Evolutionary conservation across 2,329 filamentous ascomycete genomes (phyloP).

Genomic region (Blastomyces gilchristii): DNA sequence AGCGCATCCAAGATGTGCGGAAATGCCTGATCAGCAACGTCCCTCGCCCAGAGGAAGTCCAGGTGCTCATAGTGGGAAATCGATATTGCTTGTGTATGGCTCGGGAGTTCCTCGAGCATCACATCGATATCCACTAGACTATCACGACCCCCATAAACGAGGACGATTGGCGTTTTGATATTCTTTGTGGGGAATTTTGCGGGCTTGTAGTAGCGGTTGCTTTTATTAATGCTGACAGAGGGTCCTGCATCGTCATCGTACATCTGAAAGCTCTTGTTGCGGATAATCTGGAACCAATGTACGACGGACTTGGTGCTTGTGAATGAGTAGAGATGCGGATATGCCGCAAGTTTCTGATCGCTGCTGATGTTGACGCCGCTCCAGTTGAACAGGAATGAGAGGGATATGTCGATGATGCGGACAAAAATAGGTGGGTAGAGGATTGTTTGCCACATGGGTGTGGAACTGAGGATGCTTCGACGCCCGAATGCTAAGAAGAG

Average conservation of each 20-base stretch:
- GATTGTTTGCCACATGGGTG: constrained; percentile 95
- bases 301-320: constrained; percentile 95
- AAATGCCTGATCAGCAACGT: constrained; percentile 76
- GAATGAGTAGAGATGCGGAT: constrained; percentile 92
- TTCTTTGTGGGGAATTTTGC: constrained; percentile 94
- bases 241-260: constrained; percentile 89
- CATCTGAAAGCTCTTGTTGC: constrained; percentile 94
- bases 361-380: constrained; percentile 69
- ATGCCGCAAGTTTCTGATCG: constrained; percentile 87
- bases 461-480: constrained; percentile 79
- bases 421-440: constrained; percentile 92
- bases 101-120: constrained; percentile 81
- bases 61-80: constrained; percentile 93
- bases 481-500: constrained; percentile 88
- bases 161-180: constrained; percentile 87
- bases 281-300: constrained; percentile 99
- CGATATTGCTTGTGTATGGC: constrained; percentile 72
- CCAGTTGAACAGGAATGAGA: constrained; percentile 86
- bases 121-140: constrained; percentile 86
- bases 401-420: constrained; percentile 69
- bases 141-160: constrained; percentile 89
- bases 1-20: constrained; percentile 85
- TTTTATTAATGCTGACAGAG: constrained; percentile 58
- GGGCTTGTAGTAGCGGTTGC: constrained; percentile 85
- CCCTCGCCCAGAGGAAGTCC: constrained; percentile 87